phyloP scores from a whole-genome alignment of 2,329 filamentous ascomycete genomes.

The Pseudogymnoascus sp. region DNA sequence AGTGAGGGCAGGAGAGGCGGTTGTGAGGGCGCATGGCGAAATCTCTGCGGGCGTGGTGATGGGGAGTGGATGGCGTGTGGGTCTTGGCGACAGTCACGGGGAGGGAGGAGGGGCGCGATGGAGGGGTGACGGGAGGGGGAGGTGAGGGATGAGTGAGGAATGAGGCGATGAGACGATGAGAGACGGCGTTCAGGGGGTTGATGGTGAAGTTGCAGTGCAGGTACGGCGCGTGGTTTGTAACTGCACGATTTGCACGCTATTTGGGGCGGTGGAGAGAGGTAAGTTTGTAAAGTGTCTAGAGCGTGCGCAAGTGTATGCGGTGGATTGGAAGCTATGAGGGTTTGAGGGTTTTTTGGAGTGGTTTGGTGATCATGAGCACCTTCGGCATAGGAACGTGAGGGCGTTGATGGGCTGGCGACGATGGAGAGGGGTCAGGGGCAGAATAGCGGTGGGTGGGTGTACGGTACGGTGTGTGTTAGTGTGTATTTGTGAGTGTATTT shows the following conservation, averaged over 20 bases:
- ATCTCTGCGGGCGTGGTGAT: neutral
- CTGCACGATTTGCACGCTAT: neutral
- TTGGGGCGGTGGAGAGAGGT: too few relatives aligned
- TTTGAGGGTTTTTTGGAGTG: neutral
- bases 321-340: neutral
- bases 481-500: too few relatives aligned
- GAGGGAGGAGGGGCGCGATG: neutral
- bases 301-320: neutral
- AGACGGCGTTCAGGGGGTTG: neutral
- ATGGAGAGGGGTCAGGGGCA: neutral
- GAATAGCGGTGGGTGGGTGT: neutral
- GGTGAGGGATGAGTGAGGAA: neutral
- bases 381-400: neutral
- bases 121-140: neutral
- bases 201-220: neutral
- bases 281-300: too few relatives aligned
- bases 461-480: too few relatives aligned
- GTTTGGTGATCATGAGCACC: neutral
- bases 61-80: neutral
- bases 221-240: neutral
- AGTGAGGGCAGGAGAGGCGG: neutral
- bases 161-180: too few relatives aligned
- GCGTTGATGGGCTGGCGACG: neutral
- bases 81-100: constrained; percentile 1
- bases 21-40: neutral